A percentile compares a stretch with the other conserved stretches of the same genome.
Evolutionary conservation across 192 early-diverging fungal species (phyloP).

Genomic region (Rhizophagus prolifer): DNA sequence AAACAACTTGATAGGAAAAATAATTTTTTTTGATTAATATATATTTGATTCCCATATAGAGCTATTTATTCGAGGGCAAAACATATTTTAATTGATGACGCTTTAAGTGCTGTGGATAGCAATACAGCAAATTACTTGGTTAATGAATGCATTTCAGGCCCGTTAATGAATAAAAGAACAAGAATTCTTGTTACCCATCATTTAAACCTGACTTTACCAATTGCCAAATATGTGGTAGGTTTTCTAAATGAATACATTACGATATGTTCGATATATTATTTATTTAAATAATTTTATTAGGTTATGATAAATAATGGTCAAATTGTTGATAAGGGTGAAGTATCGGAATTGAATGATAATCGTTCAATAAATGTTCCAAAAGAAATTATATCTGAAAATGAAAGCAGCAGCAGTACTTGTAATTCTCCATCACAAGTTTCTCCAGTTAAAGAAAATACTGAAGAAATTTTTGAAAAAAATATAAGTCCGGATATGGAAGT

Average conservation of each 20-base stretch:
- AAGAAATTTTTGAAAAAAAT: slow-evolving; percentile 41
- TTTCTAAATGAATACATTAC: not conserved
- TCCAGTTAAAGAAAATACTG: slow-evolving; percentile 42
- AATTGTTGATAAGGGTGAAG: slow-evolving; percentile 2
- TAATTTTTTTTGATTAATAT: not conserved
- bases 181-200: slow-evolving; percentile 89
- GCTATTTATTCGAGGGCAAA: slow-evolving; percentile 73
- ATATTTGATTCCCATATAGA: slow-evolving; percentile 35
- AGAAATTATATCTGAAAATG: not conserved
- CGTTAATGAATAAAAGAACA: slow-evolving; percentile 75
- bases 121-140: slow-evolving; percentile 88
- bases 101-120: slow-evolving; percentile 91
- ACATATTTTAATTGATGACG: slow-evolving; percentile 81
- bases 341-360: slow-evolving; percentile 26
- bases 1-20: too few species aligned
- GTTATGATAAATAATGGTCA: slow-evolving; percentile 14
- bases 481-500: not conserved
- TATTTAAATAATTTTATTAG: not conserved
- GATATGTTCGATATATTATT: too few species aligned
- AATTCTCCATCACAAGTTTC: not conserved
- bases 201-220: slow-evolving; percentile 43
- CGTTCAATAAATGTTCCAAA: slow-evolving; percentile 27
- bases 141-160: slow-evolving; percentile 67
- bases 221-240: not conserved
- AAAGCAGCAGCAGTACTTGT: too few species aligned